phyloP scores from a whole-genome alignment of 2,329 filamentous ascomycete species.

The Hypoxylon rubiginosum region DNA sequence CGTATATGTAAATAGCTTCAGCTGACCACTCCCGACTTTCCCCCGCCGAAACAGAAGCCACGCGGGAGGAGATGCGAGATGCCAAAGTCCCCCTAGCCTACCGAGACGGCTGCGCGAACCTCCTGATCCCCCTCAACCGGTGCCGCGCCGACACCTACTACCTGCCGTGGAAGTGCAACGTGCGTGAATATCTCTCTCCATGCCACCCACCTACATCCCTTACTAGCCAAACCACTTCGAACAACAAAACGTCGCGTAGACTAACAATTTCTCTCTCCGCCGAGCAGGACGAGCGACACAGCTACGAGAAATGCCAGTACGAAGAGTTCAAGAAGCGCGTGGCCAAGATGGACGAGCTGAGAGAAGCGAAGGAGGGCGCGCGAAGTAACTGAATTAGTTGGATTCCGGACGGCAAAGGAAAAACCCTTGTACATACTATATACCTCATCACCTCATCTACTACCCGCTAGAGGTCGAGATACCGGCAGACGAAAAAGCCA shows the following conservation, averaged over 20 bases:
- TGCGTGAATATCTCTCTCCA: slow-evolving; percentile 61
- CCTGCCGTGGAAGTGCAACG: slow-evolving; percentile 97
- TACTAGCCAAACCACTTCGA: background rate
- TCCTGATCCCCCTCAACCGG: slow-evolving; percentile 94
- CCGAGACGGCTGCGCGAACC: slow-evolving; percentile 94
- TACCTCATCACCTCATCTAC: slow-evolving; percentile 5
- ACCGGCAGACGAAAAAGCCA: background rate
- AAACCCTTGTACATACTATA: slow-evolving; percentile 31
- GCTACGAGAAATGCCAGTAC: slow-evolving; percentile 99
- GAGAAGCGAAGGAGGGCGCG: slow-evolving; percentile 84
- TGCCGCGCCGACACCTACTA: slow-evolving; percentile 95
- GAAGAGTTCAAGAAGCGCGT: slow-evolving; percentile 98
- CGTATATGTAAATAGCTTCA: background rate
- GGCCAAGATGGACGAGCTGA: slow-evolving; percentile 97
- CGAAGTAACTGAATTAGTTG: slow-evolving; percentile 78
- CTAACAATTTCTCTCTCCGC: slow-evolving; percentile 2
- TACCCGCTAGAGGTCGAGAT: slow-evolving; percentile 1
- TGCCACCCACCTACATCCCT: background rate
- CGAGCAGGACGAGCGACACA: slow-evolving; percentile 89
- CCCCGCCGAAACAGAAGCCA: slow-evolving; percentile 72
- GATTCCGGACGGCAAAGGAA: background rate
- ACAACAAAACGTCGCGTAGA: background rate
- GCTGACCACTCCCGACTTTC: slow-evolving; percentile 10
- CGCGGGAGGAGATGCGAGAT: slow-evolving; percentile 93
- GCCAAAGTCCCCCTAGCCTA: slow-evolving; percentile 90